phyloP scores from a whole-genome alignment of 805 yeast genomes.

The Groenewaldozyma tartarivorans region DNA sequence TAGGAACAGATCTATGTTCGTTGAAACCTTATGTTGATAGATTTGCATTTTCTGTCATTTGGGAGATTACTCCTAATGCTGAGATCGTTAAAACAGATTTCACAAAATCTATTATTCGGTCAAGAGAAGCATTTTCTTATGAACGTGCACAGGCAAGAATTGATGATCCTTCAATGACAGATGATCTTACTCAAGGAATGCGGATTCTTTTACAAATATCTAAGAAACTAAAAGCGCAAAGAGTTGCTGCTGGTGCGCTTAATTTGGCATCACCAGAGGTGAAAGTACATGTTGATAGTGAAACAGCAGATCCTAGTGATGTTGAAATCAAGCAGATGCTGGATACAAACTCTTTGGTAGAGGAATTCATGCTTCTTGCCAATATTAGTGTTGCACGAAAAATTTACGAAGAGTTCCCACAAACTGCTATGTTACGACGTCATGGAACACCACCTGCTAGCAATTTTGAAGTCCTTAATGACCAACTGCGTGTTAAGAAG shows the following conservation, averaged over 20 bases:
- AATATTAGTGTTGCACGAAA: conserved; percentile 92
- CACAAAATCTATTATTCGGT: conserved; percentile 80
- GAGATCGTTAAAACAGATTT: conserved; percentile 69
- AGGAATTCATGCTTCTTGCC: conserved; percentile 96
- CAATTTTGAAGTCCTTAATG: conserved; percentile 81
- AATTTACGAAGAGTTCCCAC: conserved; percentile 89
- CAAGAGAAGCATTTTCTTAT: conserved; percentile 91
- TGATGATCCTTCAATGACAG: conserved; percentile 66
- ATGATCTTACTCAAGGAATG: conserved; percentile 85
- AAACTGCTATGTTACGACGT: conserved; percentile 96
- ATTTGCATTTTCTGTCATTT: conserved; percentile 87
- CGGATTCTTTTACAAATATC: conserved; percentile 72
- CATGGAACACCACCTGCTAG: conserved; percentile 97
- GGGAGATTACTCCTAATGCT: conserved; percentile 89
- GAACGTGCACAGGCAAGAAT: conserved; percentile 88
- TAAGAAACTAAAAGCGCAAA: conserved; percentile 69
- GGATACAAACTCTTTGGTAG: conserved; percentile 93
- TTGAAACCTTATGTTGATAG: conserved; percentile 91
- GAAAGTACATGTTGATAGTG: conserved; percentile 93
- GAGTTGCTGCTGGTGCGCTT: conserved; percentile 92
- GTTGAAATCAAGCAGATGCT: conserved; percentile 82
- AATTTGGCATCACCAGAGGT: conserved; percentile 97
- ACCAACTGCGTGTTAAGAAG: conserved; percentile 76
- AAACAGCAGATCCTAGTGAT: conserved; percentile 92
- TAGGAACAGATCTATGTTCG: conserved; percentile 95